Evolutionary conservation across 257 asterid species (phyloP).

Genomic region (Cruciata laevipes): DNA sequence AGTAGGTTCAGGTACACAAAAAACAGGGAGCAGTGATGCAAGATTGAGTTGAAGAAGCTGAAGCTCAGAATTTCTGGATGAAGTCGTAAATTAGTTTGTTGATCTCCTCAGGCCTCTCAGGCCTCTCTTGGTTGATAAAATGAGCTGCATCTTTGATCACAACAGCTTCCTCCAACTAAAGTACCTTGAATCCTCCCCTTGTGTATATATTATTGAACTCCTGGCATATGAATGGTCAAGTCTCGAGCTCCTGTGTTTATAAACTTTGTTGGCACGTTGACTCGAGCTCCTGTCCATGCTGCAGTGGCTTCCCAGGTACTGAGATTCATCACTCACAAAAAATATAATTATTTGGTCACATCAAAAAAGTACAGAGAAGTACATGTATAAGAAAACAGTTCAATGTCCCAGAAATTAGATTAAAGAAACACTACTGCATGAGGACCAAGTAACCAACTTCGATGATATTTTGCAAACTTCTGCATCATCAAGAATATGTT

Average conservation of each 20-base stretch:
- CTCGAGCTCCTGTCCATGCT: constrained; percentile 1
- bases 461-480: no score
- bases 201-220: constrained; percentile 72
- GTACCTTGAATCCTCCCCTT: constrained; percentile 85
- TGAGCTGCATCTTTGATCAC: constrained; percentile 63
- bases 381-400: no score
- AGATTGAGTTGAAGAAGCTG: not conserved
- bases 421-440: no score
- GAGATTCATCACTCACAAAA: no score
- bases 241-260: constrained; percentile 68
- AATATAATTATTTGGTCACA: no score
- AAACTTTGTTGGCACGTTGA: constrained; percentile 51
- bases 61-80: constrained; percentile 14
- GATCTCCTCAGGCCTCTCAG: constrained; percentile 44
- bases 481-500: no score
- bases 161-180: constrained; percentile 54
- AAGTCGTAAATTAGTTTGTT: constrained; percentile 44
- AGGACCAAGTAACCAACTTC: no score
- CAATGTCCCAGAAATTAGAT: no score
- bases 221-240: constrained; percentile 67
- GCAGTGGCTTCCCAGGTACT: constrained; percentile 1
- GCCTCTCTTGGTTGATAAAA: constrained; percentile 82
- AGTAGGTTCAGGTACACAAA: not conserved
- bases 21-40: not conserved
- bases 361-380: no score